phyloP scores from a whole-genome alignment of 2,329 filamentous ascomycete genomes.

The Aspergillus terreus region DNA sequence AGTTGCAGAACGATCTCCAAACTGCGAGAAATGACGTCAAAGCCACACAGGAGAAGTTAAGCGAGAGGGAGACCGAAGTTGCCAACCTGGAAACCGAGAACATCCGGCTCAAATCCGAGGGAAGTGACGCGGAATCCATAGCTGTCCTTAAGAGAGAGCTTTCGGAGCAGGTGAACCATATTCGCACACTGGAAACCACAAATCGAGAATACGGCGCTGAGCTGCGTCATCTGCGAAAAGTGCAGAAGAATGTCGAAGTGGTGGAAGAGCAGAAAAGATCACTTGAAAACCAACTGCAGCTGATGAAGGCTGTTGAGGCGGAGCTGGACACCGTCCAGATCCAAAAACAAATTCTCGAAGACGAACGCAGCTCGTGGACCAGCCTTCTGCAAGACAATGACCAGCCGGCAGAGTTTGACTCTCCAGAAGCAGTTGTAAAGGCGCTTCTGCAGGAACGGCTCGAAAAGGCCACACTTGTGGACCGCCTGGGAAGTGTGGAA shows the following conservation, averaged over 20 bases:
- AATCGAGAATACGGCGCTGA: conserved; percentile 78
- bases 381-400: conserved; percentile 73
- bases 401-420: conserved; percentile 70
- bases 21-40: conserved; percentile 55
- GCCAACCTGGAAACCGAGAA: conserved; percentile 79
- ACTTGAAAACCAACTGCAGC: conserved; percentile 71
- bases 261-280: conserved; percentile 92
- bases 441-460: conserved; percentile 80
- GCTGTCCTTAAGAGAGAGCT: conserved; percentile 82
- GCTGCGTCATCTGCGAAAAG: conserved; percentile 73
- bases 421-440: conserved; percentile 80
- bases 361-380: conserved; percentile 83
- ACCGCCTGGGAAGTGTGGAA: conserved; percentile 73
- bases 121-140: conserved; percentile 81
- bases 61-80: conserved; percentile 65
- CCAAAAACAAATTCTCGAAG: conserved; percentile 81
- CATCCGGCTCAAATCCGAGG: conserved; percentile 77
- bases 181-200: conserved; percentile 73
- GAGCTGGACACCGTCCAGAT: conserved; percentile 77
- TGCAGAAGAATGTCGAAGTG: conserved; percentile 83
- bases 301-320: conserved; percentile 68
- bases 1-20: conserved; percentile 52
- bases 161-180: conserved; percentile 87
- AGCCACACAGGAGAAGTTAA: conserved; percentile 62
- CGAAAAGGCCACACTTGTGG: conserved; percentile 73